phyloP scores from a whole-genome alignment of 2,329 filamentous ascomycete genomes.

The Ceratocystiopsis sp. region DNA sequence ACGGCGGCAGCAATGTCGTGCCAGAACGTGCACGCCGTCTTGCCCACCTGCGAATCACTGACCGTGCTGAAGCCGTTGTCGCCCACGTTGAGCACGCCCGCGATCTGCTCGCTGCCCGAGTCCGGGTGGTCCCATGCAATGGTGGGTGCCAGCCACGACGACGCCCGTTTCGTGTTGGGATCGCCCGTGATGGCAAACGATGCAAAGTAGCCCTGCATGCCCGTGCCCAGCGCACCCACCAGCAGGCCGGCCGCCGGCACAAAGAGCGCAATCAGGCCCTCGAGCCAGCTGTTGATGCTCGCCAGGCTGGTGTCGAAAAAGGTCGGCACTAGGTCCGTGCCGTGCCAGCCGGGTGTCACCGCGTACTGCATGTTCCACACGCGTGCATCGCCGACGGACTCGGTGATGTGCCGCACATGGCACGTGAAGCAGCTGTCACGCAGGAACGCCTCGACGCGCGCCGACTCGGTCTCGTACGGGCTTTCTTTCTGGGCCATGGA shows the following conservation, averaged over 20 bases:
- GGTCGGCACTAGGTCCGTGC: constrained; percentile 21
- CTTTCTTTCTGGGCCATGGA: constrained; percentile 4
- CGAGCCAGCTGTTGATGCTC: constrained; percentile 11
- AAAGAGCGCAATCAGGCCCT: constrained; percentile 12
- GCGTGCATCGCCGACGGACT: constrained; percentile 18
- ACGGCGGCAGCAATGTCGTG: constrained; percentile 13
- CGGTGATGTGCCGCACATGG: constrained; percentile 20
- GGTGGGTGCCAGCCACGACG: constrained; percentile 18
- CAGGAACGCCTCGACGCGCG: constrained; percentile 15
- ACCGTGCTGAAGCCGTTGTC: constrained; percentile 16
- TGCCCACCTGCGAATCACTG: constrained; percentile 15
- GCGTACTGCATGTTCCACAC: constrained; percentile 25
- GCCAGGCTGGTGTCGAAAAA: constrained; percentile 20
- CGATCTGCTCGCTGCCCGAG: constrained; percentile 12
- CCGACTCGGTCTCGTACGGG: constrained; percentile 11
- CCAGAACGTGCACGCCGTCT: constrained; percentile 19
- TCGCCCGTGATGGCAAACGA: constrained; percentile 22
- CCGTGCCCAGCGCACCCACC: constrained; percentile 18
- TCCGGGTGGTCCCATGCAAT: constrained; percentile 18
- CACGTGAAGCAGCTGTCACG: constrained; percentile 21
- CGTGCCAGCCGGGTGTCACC: constrained; percentile 22
- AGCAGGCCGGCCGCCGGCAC: constrained; percentile 16
- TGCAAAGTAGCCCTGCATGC: constrained; percentile 23
- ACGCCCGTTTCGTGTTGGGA: constrained; percentile 17
- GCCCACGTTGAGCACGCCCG: constrained; percentile 18